Evolutionary conservation across 2,329 filamentous ascomycete species (phyloP).

Genomic region (Diplocarpon rosae): DNA sequence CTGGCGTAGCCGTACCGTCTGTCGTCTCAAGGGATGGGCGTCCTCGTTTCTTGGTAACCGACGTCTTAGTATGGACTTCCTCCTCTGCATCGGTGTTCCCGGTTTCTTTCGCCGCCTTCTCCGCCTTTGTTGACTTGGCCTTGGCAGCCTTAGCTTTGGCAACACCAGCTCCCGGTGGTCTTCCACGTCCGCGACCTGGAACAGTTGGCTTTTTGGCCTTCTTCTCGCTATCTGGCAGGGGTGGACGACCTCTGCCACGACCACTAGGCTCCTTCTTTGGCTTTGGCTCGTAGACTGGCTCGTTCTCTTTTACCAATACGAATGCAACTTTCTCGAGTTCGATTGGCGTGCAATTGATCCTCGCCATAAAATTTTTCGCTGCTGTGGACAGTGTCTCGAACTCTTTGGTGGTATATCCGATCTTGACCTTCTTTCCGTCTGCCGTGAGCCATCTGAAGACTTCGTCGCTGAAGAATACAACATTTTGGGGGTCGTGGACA

Average conservation of each 20-base stretch:
- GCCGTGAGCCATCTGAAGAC: constrained; percentile 61
- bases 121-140: neutral
- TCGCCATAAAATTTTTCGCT: constrained; percentile 33
- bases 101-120: neutral
- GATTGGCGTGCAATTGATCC: constrained; percentile 44
- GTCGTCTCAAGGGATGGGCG: neutral
- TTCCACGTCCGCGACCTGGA: constrained; percentile 15
- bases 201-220: constrained; percentile 13
- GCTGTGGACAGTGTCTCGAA: constrained; percentile 45
- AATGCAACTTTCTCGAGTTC: constrained; percentile 63
- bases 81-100: neutral
- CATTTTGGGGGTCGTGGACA: constrained; percentile 44
- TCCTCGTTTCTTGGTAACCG: constrained; percentile 2
- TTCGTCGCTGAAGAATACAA: constrained; percentile 75
- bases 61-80: neutral
- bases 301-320: constrained; percentile 43
- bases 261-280: constrained; percentile 17
- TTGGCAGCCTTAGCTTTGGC: constrained; percentile 2
- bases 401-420: constrained; percentile 62
- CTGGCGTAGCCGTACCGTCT: neutral
- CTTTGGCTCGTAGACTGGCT: constrained; percentile 16
- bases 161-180: constrained; percentile 6
- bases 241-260: constrained; percentile 16
- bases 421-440: constrained; percentile 36
- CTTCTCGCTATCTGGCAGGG: constrained; percentile 18